Conservation (phyloP, 768 basidiomycete genomes). For the Rhodosporidiobolus odoratus region DNA sequence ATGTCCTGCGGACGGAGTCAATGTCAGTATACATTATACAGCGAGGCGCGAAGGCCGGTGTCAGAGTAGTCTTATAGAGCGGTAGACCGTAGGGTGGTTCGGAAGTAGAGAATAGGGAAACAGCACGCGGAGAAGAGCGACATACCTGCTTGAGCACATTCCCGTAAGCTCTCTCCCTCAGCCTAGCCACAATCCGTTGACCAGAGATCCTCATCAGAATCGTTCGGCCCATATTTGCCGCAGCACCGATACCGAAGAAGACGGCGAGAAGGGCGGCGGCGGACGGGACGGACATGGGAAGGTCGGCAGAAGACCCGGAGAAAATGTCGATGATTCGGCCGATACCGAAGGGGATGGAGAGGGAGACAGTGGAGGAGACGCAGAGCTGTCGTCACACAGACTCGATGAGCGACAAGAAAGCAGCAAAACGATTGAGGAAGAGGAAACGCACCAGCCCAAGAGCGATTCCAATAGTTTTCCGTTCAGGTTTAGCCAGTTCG, state of each 20-base stretch:
- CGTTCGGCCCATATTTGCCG: slow-evolving; percentile 75
- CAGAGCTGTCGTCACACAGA: slow-evolving; percentile 54
- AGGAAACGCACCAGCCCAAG: slow-evolving; percentile 54
- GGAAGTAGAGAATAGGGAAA: too few species aligned
- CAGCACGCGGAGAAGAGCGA: background rate
- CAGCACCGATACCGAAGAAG: slow-evolving; percentile 78
- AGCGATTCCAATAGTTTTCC: slow-evolving; percentile 66
- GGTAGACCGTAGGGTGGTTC: too few species aligned
- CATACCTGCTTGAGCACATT: slow-evolving; percentile 46
- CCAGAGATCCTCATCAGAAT: slow-evolving; percentile 83
- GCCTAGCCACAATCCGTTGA: slow-evolving; percentile 82
- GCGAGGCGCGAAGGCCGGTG: too few species aligned
- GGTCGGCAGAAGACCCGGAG: slow-evolving; percentile 51
- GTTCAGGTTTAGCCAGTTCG: slow-evolving; percentile 74
- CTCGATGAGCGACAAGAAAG: background rate
- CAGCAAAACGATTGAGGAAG: background rate
- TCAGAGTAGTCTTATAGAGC: too few species aligned
- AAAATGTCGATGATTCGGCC: slow-evolving; percentile 94
- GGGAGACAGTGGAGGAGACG: slow-evolving; percentile 81
- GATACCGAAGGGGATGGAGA: slow-evolving; percentile 88
- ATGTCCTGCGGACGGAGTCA: slow-evolving; percentile 21
- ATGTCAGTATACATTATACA: too few species aligned
- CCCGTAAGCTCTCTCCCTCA: slow-evolving; percentile 73
- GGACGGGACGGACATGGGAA: slow-evolving; percentile 69
- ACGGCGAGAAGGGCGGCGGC: slow-evolving; percentile 68